Evolutionary conservation across 1,139 yeast genomes (phyloP).

Genomic region (Sugiyamaella grinbergsii): DNA sequence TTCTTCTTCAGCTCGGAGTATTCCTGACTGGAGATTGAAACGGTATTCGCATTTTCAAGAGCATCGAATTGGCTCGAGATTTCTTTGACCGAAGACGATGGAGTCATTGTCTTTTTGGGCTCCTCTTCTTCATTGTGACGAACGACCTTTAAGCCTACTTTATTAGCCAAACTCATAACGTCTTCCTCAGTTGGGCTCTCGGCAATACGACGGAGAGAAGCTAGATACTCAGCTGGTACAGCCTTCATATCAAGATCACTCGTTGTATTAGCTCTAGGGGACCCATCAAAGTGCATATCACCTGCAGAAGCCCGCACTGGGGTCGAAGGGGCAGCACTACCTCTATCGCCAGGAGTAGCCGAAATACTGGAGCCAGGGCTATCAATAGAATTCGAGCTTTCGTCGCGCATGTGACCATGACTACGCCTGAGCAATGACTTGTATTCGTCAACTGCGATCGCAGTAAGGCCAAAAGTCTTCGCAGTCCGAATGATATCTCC

Average conservation of each 20-base stretch:
- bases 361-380: constrained; percentile 10
- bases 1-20: constrained; percentile 16
- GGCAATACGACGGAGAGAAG: constrained; percentile 39
- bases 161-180: constrained; percentile 36
- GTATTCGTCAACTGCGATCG: constrained; percentile 45
- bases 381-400: constrained; percentile 12
- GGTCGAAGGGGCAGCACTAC: constrained; percentile 16
- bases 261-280: constrained; percentile 17
- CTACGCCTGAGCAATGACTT: constrained; percentile 33
- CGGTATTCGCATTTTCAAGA: constrained; percentile 5
- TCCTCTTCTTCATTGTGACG: constrained; percentile 13
- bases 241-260: constrained; percentile 37
- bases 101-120: not conserved
- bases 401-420: constrained; percentile 17
- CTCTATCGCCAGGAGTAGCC: constrained; percentile 13
- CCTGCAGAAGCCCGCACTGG: constrained; percentile 17
- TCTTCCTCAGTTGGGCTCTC: constrained; percentile 42
- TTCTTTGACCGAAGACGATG: constrained; percentile 10
- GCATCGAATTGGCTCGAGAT: constrained; percentile 11
- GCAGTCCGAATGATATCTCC: constrained; percentile 45
- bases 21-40: constrained; percentile 7
- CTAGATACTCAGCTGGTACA: constrained; percentile 42
- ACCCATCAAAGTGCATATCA: constrained; percentile 7
- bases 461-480: constrained; percentile 45
- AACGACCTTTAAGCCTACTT: constrained; percentile 34